phyloP scores from a whole-genome alignment of 108 stramenopile genomes.

The Mayamaea pseudoterrestris region DNA sequence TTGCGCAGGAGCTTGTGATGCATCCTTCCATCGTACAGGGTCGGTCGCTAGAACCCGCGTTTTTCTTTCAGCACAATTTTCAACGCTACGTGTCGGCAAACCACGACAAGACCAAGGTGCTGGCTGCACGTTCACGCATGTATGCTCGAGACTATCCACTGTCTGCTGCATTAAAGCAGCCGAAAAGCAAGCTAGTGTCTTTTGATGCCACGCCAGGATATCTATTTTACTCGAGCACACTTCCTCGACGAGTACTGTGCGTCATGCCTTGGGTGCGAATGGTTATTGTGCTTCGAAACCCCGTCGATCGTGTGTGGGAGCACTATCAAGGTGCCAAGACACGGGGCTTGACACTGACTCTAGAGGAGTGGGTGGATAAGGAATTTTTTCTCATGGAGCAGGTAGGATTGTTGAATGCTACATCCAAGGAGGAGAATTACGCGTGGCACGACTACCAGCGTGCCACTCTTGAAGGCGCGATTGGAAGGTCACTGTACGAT shows the following conservation, averaged over 20 bases:
- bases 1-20: conserved; percentile 4
- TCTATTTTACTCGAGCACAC: conserved; percentile 4
- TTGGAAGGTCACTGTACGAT: conserved; percentile 14
- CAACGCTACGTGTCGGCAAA: no score
- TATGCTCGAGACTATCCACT: no score
- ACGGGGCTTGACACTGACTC: conserved; percentile 7
- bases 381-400: conserved; percentile 5
- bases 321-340: conserved; percentile 7
- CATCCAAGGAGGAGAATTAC: conserved; percentile 2
- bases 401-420: conserved; percentile 1
- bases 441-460: conserved; percentile 13
- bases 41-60: no score
- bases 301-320: conserved; percentile 13
- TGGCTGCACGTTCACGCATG: conserved; percentile 1
- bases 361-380: conserved; percentile 12
- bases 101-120: conserved; percentile 7
- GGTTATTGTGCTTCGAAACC: conserved; percentile 11
- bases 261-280: conserved; percentile 18
- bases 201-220: conserved; percentile 18
- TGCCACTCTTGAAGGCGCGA: conserved; percentile 3
- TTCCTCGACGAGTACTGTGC: conserved; percentile 12
- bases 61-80: no score
- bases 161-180: no score
- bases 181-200: conserved; percentile 1
- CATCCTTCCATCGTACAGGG: no score